A percentile compares a stretch with the other conserved stretches of the same genome.
phyloP scores from a whole-genome alignment of 192 early-diverging fungal species.

The Coemansia sp. region DNA sequence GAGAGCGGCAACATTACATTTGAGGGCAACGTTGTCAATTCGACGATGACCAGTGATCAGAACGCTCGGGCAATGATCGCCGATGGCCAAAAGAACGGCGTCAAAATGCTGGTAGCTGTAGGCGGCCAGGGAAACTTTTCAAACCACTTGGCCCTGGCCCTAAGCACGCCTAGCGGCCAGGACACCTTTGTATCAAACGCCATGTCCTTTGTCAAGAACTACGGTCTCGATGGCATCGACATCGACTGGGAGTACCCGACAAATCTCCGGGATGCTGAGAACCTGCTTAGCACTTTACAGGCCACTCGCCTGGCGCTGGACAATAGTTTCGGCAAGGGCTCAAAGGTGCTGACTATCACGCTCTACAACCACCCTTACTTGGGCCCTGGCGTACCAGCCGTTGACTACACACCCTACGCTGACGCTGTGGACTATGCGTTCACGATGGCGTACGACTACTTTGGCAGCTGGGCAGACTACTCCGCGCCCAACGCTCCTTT shows the following conservation, averaged over 20 bases:
- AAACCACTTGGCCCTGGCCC: slow-evolving; percentile 57
- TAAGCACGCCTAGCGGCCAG: slow-evolving; percentile 56
- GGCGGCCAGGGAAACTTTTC: slow-evolving; percentile 73
- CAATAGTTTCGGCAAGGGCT: slow-evolving; percentile 45
- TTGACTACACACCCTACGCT: slow-evolving; percentile 60
- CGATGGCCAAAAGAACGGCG: slow-evolving; percentile 34
- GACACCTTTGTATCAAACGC: slow-evolving; percentile 58
- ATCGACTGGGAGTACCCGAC: slow-evolving; percentile 76
- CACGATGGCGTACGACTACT: slow-evolving; percentile 71
- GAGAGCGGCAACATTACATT: slow-evolving; percentile 39
- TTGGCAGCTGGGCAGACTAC: slow-evolving; percentile 67
- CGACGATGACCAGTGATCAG: slow-evolving; percentile 50
- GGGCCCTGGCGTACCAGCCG: slow-evolving; percentile 55
- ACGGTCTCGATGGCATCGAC: slow-evolving; percentile 72
- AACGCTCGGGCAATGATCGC: slow-evolving; percentile 35
- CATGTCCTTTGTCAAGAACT: slow-evolving; percentile 54
- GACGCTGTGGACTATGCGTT: slow-evolving; percentile 65
- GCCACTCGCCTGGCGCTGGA: slow-evolving; percentile 59
- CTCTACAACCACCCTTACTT: slow-evolving; percentile 64
- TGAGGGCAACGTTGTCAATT: slow-evolving; percentile 48
- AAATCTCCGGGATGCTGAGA: slow-evolving; percentile 57
- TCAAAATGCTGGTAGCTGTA: slow-evolving; percentile 66
- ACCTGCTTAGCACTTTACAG: slow-evolving; percentile 60
- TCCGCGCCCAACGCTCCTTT: slow-evolving; percentile 51
- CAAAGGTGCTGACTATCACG: slow-evolving; percentile 67